phyloP scores from a whole-genome alignment of 441 rosid genomes.

The Melastoma candidum region DNA sequence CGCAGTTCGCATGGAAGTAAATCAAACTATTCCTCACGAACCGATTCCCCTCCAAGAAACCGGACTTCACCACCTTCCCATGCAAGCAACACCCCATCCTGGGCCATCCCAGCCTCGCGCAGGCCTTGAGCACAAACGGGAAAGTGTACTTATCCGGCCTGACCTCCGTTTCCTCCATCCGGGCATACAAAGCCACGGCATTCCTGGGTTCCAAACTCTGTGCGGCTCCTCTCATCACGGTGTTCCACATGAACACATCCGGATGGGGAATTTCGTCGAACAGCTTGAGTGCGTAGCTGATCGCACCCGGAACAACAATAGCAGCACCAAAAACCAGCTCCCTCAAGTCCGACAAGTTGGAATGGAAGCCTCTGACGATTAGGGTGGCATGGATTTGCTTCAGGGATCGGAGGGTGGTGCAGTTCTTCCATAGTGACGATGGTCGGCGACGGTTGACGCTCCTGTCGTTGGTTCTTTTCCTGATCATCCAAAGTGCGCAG shows the following conservation, averaged over 20 bases:
- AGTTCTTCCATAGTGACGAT: constrained; percentile 48
- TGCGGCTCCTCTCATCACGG: constrained; percentile 59
- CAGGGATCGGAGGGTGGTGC: constrained; percentile 34
- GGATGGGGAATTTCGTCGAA: constrained; percentile 56
- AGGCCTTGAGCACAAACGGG: constrained; percentile 66
- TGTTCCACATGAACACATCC: constrained; percentile 59
- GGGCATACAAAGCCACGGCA: constrained; percentile 32
- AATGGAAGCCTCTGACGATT: constrained; percentile 46
- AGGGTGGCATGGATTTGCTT: constrained; percentile 66
- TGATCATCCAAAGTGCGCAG: constrained; percentile 26
- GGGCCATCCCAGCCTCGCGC: constrained; percentile 48
- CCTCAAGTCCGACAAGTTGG: constrained; percentile 35
- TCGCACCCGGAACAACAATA: constrained; percentile 34
- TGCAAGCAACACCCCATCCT: constrained; percentile 54
- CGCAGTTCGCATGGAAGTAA: constrained; percentile 65
- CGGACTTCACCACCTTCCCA: constrained; percentile 50
- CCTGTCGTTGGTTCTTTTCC: constrained; percentile 47
- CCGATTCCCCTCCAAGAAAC: constrained; percentile 35
- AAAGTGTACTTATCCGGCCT: constrained; percentile 58
- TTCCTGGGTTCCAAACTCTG: constrained; percentile 40
- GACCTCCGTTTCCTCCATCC: constrained; percentile 44
- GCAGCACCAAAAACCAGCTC: constrained; percentile 52
- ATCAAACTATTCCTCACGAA: constrained; percentile 67
- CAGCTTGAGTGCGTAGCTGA: constrained; percentile 53
- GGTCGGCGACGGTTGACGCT: constrained; percentile 35